Percentiles rank a stretch among this genome's conserved stretches.
phyloP scores from a whole-genome alignment of 1,139 yeast species.

The Meyerozyma carpophila region DNA sequence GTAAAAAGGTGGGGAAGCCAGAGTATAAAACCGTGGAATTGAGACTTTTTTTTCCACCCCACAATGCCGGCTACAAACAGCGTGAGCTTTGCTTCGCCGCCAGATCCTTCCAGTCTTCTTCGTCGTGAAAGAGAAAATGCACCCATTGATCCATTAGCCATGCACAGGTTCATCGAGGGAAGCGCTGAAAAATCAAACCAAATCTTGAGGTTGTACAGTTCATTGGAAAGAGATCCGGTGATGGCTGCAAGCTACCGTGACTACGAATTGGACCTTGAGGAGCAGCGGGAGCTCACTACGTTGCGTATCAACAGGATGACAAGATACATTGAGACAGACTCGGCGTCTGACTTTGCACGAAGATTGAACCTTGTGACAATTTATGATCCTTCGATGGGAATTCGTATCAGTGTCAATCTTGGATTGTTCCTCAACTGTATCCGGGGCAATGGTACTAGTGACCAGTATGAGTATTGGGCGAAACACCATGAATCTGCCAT shows the following conservation, averaged over 20 bases:
- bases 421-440: slow-evolving; percentile 14
- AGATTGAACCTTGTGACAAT: slow-evolving; percentile 11
- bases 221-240: slow-evolving; percentile 13
- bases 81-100: slow-evolving; percentile 13
- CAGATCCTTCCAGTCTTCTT: slow-evolving; percentile 34
- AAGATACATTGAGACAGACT: slow-evolving; percentile 13
- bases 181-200: slow-evolving; percentile 21
- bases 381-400: slow-evolving; percentile 13
- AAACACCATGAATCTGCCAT: slow-evolving; percentile 11
- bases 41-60: background rate
- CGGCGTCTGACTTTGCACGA: slow-evolving; percentile 10
- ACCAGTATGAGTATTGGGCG: slow-evolving; percentile 13
- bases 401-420: slow-evolving; percentile 12
- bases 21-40: background rate
- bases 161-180: slow-evolving; percentile 47
- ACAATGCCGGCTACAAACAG: background rate
- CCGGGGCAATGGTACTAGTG: slow-evolving; percentile 12
- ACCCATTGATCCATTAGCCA: slow-evolving; percentile 33
- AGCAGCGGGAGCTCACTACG: slow-evolving; percentile 11
- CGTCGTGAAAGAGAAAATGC: slow-evolving; percentile 28
- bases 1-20: slow-evolving; percentile 1
- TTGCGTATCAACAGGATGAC: slow-evolving; percentile 12
- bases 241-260: slow-evolving; percentile 10
- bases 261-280: slow-evolving; percentile 11
- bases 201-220: slow-evolving; percentile 11